A percentile compares a stretch with the other conserved stretches of the same genome.
These are phyloP conservation scores for Phytophthora cactorum DNA, from an alignment of 352 stramenopile genomes.

Conservation along the genomic window DNA sequence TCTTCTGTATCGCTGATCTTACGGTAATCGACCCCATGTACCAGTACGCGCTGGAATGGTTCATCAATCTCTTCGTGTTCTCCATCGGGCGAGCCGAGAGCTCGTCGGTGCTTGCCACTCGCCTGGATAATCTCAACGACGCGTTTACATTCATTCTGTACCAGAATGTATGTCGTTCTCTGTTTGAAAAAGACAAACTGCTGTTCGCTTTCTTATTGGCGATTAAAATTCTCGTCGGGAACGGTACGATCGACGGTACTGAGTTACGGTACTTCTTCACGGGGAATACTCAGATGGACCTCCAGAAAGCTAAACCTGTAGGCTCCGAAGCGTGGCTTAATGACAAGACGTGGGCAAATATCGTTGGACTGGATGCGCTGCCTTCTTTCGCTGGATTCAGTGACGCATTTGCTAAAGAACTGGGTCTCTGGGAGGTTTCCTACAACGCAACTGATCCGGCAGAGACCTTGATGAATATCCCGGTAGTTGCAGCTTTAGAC, in stretches of 20 bases:
- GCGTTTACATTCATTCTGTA: constrained; percentile 96
- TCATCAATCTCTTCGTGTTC: constrained; percentile 95
- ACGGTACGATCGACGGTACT: constrained; percentile 69
- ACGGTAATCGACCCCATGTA: constrained; percentile 96
- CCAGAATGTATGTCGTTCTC: constrained; percentile 95
- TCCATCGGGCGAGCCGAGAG: constrained; percentile 90
- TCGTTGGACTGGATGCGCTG: constrained; percentile 77
- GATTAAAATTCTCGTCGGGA: constrained; percentile 92
- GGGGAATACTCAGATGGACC: constrained; percentile 92
- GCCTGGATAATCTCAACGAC: constrained; percentile 92
- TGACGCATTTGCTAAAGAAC: constrained; percentile 57
- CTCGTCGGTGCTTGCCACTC: constrained; percentile 71
- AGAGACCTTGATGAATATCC: constrained; percentile 58
- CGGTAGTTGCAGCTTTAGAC: constrained; percentile 68
- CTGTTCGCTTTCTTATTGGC: constrained; percentile 95
- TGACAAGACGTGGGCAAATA: constrained; percentile 92
- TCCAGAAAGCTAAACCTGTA: constrained; percentile 74
- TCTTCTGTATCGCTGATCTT: constrained; percentile 95
- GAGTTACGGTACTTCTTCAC: constrained; percentile 94
- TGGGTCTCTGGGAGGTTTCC: constrained; percentile 63
- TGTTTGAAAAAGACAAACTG: constrained; percentile 97
- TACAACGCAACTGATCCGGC: constrained; percentile 92
- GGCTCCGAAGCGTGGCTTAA: constrained; percentile 73
- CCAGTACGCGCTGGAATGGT: constrained; percentile 96
- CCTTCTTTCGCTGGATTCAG: constrained; percentile 59